These are phyloP conservation scores for Bipolaris gigantea DNA, from an alignment of 2,329 filamentous ascomycete genomes.

Conservation along the genomic window DNA sequence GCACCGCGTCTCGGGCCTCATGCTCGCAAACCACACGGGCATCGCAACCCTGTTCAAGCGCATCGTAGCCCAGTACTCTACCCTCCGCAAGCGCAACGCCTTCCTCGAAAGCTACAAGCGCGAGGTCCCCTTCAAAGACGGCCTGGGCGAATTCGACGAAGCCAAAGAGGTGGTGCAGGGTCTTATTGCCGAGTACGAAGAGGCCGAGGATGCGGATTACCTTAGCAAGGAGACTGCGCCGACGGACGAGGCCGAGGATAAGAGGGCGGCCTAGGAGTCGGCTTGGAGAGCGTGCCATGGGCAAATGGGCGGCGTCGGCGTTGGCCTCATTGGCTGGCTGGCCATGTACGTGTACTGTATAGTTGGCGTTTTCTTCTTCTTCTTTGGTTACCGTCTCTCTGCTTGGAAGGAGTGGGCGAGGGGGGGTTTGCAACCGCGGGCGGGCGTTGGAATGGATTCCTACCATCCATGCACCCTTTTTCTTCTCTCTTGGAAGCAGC, in stretches of 20 bases:
- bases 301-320: not conserved
- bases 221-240: constrained; percentile 68
- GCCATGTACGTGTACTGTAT: no score
- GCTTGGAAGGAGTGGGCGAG: no score
- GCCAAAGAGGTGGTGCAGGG: constrained; percentile 88
- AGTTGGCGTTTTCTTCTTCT: no score
- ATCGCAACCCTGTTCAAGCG: constrained; percentile 96
- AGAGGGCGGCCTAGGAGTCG: constrained; percentile 27
- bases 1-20: constrained; percentile 91
- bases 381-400: no score
- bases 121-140: constrained; percentile 89
- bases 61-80: constrained; percentile 89
- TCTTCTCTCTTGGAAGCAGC: not conserved
- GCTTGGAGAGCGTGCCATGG: not conserved
- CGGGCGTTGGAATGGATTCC: no score
- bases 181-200: constrained; percentile 92
- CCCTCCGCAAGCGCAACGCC: constrained; percentile 92
- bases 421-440: no score
- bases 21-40: constrained; percentile 97
- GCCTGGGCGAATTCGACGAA: constrained; percentile 92
- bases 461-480: not conserved
- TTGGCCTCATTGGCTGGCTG: constrained; percentile 1
- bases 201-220: constrained; percentile 88
- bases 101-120: constrained; percentile 97
- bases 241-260: constrained; percentile 36